A percentile compares a stretch with the other conserved stretches of the same genome.
These are phyloP conservation scores for Candida pseudoviswanathii DNA, from an alignment of 1,139 yeast species.

Conservation along the genomic window DNA sequence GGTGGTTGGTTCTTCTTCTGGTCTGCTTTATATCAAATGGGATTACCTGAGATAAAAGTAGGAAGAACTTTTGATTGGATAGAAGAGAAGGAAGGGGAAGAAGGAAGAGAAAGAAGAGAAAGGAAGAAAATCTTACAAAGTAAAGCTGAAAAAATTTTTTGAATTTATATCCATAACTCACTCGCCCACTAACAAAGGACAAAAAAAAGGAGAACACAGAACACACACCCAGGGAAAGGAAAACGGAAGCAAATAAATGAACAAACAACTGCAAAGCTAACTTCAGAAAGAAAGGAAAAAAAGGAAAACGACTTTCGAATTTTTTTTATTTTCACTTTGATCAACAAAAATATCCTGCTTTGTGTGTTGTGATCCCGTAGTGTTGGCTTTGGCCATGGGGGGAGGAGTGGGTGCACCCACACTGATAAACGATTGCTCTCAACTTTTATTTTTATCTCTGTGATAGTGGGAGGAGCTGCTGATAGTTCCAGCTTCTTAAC, in stretches of 20 bases:
- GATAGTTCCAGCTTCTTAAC: not conserved
- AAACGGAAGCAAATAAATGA: not conserved
- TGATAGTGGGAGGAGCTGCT: not conserved
- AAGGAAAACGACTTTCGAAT: not conserved
- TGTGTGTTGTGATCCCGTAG: not conserved
- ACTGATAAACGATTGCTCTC: not conserved
- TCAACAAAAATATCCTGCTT: not conserved
- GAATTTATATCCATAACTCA: not conserved
- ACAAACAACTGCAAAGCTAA: too few species aligned
- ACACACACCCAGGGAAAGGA: not conserved
- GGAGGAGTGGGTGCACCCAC: too few species aligned
- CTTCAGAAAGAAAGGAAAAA: not conserved
- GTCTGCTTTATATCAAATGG: not conserved
- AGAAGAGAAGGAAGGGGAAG: not conserved
- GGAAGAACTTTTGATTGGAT: not conserved
- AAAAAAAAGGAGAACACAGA: not conserved
- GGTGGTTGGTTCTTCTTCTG: not conserved
- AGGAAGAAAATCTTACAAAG: not conserved
- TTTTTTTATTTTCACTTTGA: not conserved
- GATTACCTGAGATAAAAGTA: not conserved
- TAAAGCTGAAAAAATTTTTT: not conserved
- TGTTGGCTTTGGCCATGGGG: not conserved
- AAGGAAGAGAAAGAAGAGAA: conserved; percentile 1
- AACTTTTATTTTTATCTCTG: too few species aligned
- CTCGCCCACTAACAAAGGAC: not conserved